These are phyloP conservation scores for Acrocalymma vagum DNA, from an alignment of 2,329 filamentous ascomycete species.

Conservation along the genomic window DNA sequence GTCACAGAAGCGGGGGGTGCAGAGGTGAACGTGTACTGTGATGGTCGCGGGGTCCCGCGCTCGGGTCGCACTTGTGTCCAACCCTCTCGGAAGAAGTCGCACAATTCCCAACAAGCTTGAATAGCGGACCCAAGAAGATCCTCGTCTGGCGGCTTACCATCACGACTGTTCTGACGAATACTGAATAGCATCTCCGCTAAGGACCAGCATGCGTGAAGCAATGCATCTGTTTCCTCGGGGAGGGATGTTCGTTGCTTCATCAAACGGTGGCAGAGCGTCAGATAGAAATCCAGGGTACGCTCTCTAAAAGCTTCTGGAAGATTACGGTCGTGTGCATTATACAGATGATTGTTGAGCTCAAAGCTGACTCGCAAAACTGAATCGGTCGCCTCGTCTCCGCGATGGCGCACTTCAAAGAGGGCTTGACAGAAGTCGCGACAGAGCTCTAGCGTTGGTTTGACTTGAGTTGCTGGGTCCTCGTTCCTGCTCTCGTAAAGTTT, in stretches of 20 bases:
- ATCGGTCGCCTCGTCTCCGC: conserved; percentile 80
- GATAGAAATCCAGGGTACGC: conserved; percentile 91
- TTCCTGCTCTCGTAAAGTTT: conserved; percentile 84
- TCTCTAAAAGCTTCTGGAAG: conserved; percentile 89
- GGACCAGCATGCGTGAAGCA: conserved; percentile 87
- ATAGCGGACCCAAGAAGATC: conserved; percentile 87
- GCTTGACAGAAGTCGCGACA: conserved; percentile 93
- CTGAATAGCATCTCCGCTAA: conserved; percentile 93
- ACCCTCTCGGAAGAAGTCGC: conserved; percentile 89
- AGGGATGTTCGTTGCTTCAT: conserved; percentile 90
- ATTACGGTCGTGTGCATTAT: conserved; percentile 86
- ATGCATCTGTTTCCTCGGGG: conserved; percentile 81
- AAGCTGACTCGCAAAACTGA: conserved; percentile 92
- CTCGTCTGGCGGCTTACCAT: conserved; percentile 77
- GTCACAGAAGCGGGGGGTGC: conserved; percentile 52
- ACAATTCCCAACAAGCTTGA: conserved; percentile 93
- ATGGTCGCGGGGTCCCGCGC: conserved; percentile 82
- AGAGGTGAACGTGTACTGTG: conserved; percentile 72
- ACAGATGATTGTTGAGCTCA: conserved; percentile 93
- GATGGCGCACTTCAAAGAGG: conserved; percentile 83
- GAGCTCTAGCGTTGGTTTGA: conserved; percentile 80
- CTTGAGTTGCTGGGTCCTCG: conserved; percentile 72
- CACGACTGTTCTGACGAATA: conserved; percentile 80
- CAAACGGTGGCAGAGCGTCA: conserved; percentile 90
- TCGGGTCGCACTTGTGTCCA: conserved; percentile 91